Evolutionary conservation across 1,284 basidiomycete species (phyloP), one percentile per base, ranked within the genome.

Genomic region (Somion occarium): DNA sequence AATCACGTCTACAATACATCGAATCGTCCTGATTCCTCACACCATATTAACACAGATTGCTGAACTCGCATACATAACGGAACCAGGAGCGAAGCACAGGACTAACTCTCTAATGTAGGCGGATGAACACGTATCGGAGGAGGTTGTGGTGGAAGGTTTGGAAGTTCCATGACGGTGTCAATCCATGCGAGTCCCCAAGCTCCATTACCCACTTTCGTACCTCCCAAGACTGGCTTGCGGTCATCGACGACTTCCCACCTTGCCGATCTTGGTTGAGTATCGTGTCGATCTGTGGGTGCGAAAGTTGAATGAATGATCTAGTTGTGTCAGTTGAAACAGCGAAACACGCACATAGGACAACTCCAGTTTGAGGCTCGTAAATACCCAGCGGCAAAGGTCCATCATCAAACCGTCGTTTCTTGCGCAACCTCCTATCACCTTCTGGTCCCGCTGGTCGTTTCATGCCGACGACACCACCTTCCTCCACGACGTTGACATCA

Each of bases 111-210:
- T n/a, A n/a, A n/a, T n/a, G n/a, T 9, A 9, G 34, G 34, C n/a
- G 34, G 34, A 11, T n/a, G 11, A 11, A 11, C 11, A 37, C 34
- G 34, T 37, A 37, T 42, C 11, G 41, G 20, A 9, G 41, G 20
- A 20, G 15, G 19, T 23, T 45, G 7, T 13, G 44, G 19, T 23
- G 18, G 34, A 9, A 9, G 34, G n/a, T 11, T 12, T 23, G 44
- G 24, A 11, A 45, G 38, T 39, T 87, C 80, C 76, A 91, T 81
- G 46, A 81, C 69, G 0, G 85, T 89, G 60, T 91, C 88, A 20
- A 91, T 72, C 78, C 84, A 87, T 3, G 86, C 85, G 38, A 91
- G 66, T 0, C 76, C 86, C 88, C 88, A 91, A 2, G 84, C 88
- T 0, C 79, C 80, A 55, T 85, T 83, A 1, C 88, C 88, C 2